Conservation (phyloP, 345 rosid species). For the Angophora floribunda region DNA sequence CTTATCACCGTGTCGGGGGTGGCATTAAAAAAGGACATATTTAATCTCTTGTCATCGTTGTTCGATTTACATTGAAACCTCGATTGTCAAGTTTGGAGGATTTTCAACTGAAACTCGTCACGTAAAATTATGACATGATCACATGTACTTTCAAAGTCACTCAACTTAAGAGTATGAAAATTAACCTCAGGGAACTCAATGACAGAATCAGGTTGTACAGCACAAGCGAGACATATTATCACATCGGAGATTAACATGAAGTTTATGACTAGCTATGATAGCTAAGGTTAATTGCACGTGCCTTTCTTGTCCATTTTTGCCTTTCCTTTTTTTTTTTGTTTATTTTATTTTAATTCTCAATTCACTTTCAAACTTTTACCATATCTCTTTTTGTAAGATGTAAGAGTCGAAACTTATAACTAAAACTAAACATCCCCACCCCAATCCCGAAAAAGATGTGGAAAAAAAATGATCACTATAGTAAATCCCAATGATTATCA, state of each 20-base stretch:
- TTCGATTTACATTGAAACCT: neutral
- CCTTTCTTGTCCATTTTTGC: neutral
- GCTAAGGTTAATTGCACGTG: neutral
- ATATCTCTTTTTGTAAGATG: too few species aligned
- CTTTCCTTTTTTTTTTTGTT: neutral
- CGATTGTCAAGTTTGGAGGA: neutral
- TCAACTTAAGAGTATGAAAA: neutral
- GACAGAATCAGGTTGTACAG: neutral
- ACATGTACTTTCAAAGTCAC: neutral
- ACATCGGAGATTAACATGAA: neutral
- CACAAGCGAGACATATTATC: neutral
- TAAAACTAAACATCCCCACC: too few species aligned
- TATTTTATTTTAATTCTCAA: too few species aligned
- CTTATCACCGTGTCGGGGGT: neutral
- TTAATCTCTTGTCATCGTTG: neutral
- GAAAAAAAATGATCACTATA: too few species aligned
- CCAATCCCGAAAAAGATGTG: too few species aligned
- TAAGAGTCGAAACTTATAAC: too few species aligned
- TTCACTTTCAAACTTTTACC: too few species aligned
- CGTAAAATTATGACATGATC: rapidly evolving
- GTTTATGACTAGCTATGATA: neutral
- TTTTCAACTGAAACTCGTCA: rapidly evolving
- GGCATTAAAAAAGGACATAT: neutral
- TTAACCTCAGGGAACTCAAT: rapidly evolving
- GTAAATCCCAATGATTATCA: too few species aligned